Percentiles rank a stretch among this genome's conserved stretches.
Conservation (phyloP, 805 yeast genomes). For the Metschnikowia cubensis region DNA sequence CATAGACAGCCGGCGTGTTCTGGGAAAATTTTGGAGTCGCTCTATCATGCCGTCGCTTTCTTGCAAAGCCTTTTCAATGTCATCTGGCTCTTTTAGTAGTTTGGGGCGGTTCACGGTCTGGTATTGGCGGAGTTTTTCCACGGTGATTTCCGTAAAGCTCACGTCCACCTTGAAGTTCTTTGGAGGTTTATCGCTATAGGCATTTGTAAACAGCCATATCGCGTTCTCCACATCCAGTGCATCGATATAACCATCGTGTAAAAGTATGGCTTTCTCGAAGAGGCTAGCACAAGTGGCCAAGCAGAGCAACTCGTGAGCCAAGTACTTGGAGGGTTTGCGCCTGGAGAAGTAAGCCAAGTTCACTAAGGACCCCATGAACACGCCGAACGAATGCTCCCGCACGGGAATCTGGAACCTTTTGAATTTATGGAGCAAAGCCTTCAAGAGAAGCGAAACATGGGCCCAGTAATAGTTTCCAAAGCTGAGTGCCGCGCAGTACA, state of each 20-base stretch:
- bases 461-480: conserved; percentile 27
- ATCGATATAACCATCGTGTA: conserved; percentile 38
- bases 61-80: conserved; percentile 5
- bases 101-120: conserved; percentile 7
- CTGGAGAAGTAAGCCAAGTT: conserved; percentile 6
- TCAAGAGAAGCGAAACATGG: conserved; percentile 22
- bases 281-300: conserved; percentile 11
- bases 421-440: conserved; percentile 17
- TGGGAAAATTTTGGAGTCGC: neutral
- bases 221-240: conserved; percentile 10
- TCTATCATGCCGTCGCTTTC: neutral
- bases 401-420: conserved; percentile 19
- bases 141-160: conserved; percentile 4
- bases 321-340: conserved; percentile 1
- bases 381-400: conserved; percentile 19
- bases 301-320: conserved; percentile 8
- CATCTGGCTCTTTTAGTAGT: conserved; percentile 1
- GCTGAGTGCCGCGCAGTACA: conserved; percentile 24
- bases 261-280: conserved; percentile 15
- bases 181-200: neutral
- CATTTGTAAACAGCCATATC: conserved; percentile 7
- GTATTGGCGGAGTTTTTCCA: conserved; percentile 8
- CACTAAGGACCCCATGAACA: conserved; percentile 22
- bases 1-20: neutral
- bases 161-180: neutral